Evolutionary conservation across 2,329 filamentous ascomycete species (phyloP).

Genomic region (Ophiostoma quercus): DNA sequence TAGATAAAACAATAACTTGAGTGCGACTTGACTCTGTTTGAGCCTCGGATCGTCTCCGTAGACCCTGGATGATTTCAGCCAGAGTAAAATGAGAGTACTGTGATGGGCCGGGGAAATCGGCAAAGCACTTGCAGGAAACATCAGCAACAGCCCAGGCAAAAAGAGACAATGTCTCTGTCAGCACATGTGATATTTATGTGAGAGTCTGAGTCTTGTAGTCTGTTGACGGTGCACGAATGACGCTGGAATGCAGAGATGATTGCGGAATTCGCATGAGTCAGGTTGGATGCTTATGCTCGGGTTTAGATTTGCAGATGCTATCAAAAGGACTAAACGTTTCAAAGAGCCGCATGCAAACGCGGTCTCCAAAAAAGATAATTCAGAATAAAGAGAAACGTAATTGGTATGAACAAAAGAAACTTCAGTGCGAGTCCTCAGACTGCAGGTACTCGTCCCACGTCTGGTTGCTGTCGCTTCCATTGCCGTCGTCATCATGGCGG

Average conservation of each 20-base stretch:
- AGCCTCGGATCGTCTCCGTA: background rate
- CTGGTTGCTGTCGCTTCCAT: conserved; percentile 18
- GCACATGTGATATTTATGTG: background rate
- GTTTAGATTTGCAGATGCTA: background rate
- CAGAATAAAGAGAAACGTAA: background rate
- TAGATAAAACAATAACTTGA: background rate
- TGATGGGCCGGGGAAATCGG: background rate
- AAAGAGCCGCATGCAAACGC: background rate
- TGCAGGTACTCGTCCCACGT: conserved; percentile 25
- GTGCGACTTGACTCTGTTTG: background rate
- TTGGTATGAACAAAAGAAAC: background rate
- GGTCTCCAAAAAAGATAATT: background rate
- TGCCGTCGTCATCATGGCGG: background rate
- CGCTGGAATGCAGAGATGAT: background rate
- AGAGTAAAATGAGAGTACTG: too few species aligned
- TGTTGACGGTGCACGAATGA: background rate
- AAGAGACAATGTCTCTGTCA: background rate
- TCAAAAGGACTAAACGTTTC: background rate
- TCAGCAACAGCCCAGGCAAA: background rate
- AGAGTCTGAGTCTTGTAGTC: background rate
- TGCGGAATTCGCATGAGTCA: background rate
- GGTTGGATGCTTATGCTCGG: background rate
- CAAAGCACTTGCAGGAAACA: background rate
- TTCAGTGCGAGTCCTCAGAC: background rate
- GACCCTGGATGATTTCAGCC: too few species aligned